Evolutionary conservation across 345 rosid species (phyloP).

Genomic region (Eucalyptus sp.): DNA sequence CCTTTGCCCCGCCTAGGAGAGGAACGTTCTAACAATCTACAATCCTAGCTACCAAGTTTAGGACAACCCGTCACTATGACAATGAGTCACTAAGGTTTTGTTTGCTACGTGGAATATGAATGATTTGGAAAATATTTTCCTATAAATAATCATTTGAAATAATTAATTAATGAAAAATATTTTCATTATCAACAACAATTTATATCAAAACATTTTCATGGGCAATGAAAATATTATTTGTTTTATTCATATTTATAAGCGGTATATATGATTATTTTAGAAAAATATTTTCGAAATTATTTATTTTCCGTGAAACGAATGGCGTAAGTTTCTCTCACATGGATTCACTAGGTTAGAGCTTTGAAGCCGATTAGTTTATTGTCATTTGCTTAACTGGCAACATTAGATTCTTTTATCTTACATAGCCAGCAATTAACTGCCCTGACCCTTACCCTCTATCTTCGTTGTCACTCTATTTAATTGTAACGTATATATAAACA

Average conservation of each 20-base stretch:
- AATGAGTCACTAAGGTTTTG: neutral
- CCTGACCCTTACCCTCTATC: neutral
- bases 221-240: neutral
- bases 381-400: neutral
- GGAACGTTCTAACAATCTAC: neutral
- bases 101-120: too few species aligned
- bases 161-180: too few species aligned
- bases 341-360: neutral
- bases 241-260: too few species aligned
- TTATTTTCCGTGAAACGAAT: too few species aligned
- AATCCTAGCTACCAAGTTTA: neutral
- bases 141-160: too few species aligned
- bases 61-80: neutral
- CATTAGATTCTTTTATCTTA: neutral
- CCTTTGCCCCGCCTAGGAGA: neutral
- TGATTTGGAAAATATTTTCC: too few species aligned
- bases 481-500: too few species aligned
- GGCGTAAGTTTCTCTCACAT: too few species aligned
- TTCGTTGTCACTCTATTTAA: too few species aligned
- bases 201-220: neutral
- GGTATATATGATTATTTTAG: too few species aligned
- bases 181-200: neutral
- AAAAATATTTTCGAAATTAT: rapidly evolving
- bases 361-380: neutral
- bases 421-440: neutral